Evolutionary conservation across 768 basidiomycete genomes (phyloP).

Genomic region (Mycena olivaceomarginata): DNA sequence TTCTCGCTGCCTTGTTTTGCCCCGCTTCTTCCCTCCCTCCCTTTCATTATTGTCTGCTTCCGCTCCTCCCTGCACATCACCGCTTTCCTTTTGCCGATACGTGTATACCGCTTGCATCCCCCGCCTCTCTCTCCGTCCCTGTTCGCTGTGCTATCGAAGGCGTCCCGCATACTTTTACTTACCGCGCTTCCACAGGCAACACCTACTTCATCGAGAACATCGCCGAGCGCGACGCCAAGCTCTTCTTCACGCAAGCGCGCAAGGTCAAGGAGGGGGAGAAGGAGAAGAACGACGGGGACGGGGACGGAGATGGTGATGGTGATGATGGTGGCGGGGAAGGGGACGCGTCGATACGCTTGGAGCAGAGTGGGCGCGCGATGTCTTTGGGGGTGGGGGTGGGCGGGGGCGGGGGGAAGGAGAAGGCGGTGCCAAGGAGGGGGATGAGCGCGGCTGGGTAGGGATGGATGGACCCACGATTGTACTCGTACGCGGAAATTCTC

Average conservation of each 20-base stretch:
- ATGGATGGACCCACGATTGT: background rate
- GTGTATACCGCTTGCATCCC: too few relatives aligned
- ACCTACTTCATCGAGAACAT: slow-evolving; percentile 95
- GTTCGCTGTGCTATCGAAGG: too few relatives aligned
- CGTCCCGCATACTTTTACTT: too few relatives aligned
- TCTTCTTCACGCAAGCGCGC: slow-evolving; percentile 96
- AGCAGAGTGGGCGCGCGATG: slow-evolving; percentile 7
- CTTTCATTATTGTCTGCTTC: too few relatives aligned
- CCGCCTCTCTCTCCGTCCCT: too few relatives aligned
- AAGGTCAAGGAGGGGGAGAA: slow-evolving; percentile 54
- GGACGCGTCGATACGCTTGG: background rate
- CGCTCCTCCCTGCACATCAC: too few relatives aligned
- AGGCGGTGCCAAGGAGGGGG: slow-evolving; percentile 3
- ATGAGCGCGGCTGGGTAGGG: slow-evolving; percentile 27
- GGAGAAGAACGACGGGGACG: slow-evolving; percentile 27
- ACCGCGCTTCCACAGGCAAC: slow-evolving; percentile 75
- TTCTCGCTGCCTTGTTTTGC: too few relatives aligned
- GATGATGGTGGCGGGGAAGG: background rate
- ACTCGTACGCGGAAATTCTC: too few relatives aligned
- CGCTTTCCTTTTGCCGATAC: too few relatives aligned
- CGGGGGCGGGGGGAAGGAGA: background rate
- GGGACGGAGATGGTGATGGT: slow-evolving; percentile 6
- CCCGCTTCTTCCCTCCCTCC: too few relatives aligned
- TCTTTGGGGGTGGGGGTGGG: slow-evolving; percentile 3
- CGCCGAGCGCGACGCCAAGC: slow-evolving; percentile 81